phyloP scores from a whole-genome alignment of 2,329 filamentous ascomycete species.

The Ophiocordyceps sinensis region DNA sequence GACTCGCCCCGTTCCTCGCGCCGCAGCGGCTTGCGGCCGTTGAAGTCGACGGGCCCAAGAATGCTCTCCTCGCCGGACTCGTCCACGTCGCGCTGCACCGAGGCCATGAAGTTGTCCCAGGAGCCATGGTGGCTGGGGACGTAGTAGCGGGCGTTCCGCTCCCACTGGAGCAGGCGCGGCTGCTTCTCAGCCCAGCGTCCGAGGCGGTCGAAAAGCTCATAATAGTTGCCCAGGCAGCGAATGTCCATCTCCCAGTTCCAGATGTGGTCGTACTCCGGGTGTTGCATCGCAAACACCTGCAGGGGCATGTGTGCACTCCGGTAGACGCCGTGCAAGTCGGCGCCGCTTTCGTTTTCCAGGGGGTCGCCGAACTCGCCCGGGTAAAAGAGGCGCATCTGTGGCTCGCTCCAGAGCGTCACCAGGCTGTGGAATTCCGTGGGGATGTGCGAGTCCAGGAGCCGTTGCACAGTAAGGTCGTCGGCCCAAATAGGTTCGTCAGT shows the following conservation, averaged over 20 bases:
- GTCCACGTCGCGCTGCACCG: slow-evolving; percentile 40
- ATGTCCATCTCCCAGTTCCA: slow-evolving; percentile 63
- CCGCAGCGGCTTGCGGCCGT: slow-evolving; percentile 29
- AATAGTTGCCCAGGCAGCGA: slow-evolving; percentile 49
- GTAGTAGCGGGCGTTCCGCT: slow-evolving; percentile 64
- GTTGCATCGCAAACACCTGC: slow-evolving; percentile 47
- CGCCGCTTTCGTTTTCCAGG: slow-evolving; percentile 41
- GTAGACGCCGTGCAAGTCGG: slow-evolving; percentile 54
- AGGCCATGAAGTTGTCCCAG: slow-evolving; percentile 57
- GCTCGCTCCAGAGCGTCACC: slow-evolving; percentile 72
- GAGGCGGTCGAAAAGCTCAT: slow-evolving; percentile 59
- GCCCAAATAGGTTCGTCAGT: slow-evolving; percentile 68
- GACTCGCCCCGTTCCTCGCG: slow-evolving; percentile 37
- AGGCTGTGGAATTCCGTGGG: slow-evolving; percentile 66
- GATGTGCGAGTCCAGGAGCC: slow-evolving; percentile 51
- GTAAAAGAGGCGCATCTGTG: slow-evolving; percentile 71
- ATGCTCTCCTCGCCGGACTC: slow-evolving; percentile 42
- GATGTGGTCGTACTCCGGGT: slow-evolving; percentile 51
- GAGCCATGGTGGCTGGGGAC: slow-evolving; percentile 54
- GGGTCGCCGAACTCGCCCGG: slow-evolving; percentile 54
- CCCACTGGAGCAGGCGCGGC: slow-evolving; percentile 60
- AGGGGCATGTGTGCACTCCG: slow-evolving; percentile 48
- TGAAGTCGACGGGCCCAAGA: slow-evolving; percentile 50
- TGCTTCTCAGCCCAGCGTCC: slow-evolving; percentile 53
- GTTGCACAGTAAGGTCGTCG: slow-evolving; percentile 57